phyloP scores from a whole-genome alignment of 108 stramenopile species.

The Nitzschia putrida region DNA sequence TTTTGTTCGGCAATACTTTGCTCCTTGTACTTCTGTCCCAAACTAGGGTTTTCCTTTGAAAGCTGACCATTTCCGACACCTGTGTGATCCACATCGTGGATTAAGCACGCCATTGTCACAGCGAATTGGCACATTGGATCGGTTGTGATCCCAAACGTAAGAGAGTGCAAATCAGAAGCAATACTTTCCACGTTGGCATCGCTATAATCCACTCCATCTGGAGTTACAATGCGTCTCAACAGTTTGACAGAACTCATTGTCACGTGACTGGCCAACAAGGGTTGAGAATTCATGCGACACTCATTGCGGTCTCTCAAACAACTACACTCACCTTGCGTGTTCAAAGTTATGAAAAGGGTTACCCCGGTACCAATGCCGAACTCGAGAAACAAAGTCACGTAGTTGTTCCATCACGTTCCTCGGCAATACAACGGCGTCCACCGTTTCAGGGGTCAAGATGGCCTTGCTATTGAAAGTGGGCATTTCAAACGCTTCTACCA shows the following conservation, averaged over 20 bases:
- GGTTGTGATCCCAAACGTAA: slow-evolving; percentile 32
- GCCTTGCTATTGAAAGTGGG: not conserved
- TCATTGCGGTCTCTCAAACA: too few relatives aligned
- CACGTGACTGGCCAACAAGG: not conserved
- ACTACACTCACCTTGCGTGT: slow-evolving; percentile 29
- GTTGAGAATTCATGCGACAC: too few relatives aligned
- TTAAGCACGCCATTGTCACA: slow-evolving; percentile 22
- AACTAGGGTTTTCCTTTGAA: slow-evolving; percentile 26
- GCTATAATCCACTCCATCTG: not conserved
- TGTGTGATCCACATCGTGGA: slow-evolving; percentile 12
- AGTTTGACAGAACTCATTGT: slow-evolving; percentile 11
- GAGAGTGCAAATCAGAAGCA: slow-evolving; percentile 7
- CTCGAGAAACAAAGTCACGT: slow-evolving; percentile 13
- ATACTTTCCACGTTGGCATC: not conserved
- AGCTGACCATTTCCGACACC: slow-evolving; percentile 44
- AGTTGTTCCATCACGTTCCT: slow-evolving; percentile 9
- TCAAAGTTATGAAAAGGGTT: slow-evolving; percentile 48
- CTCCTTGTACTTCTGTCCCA: slow-evolving; percentile 21
- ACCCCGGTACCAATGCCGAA: slow-evolving; percentile 14
- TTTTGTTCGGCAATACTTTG: slow-evolving; percentile 42
- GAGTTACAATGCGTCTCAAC: slow-evolving; percentile 3
- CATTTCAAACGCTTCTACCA: slow-evolving; percentile 8
- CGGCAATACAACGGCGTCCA: not conserved
- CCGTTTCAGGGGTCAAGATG: not conserved
- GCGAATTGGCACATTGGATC: slow-evolving; percentile 51